A percentile compares a stretch with the other conserved stretches of the same genome.
These are phyloP conservation scores for Starmera dryadoides DNA, from an alignment of 805 yeast genomes.

Conservation along the genomic window DNA sequence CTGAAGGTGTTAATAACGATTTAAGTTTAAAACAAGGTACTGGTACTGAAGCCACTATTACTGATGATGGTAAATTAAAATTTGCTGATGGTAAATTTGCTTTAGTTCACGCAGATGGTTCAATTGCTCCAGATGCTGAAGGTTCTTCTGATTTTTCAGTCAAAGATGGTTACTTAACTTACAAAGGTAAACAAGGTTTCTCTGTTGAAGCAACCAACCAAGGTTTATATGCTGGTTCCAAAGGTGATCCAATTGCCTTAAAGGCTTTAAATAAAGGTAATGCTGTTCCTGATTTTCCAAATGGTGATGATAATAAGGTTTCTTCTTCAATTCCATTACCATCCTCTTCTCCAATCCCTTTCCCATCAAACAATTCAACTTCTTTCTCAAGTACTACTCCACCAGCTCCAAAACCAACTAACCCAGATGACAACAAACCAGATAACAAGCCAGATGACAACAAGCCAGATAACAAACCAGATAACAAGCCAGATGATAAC, in stretches of 20 bases:
- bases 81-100: constrained; percentile 23
- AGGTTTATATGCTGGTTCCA: constrained; percentile 6
- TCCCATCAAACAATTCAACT: not conserved
- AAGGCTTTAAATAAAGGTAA: constrained; percentile 16
- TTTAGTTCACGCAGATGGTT: constrained; percentile 17
- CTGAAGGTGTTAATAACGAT: constrained; percentile 10
- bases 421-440: too few species aligned
- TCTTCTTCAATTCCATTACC: constrained; percentile 6
- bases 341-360: constrained; percentile 2
- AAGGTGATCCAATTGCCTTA: constrained; percentile 10
- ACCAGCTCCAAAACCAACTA: too few species aligned
- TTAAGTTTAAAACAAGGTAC: constrained; percentile 17
- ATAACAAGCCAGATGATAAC: too few species aligned
- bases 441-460: too few species aligned
- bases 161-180: constrained; percentile 28
- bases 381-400: too few species aligned
- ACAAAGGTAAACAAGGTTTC: constrained; percentile 28
- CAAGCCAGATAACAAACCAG: too few species aligned
- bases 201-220: constrained; percentile 26
- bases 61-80: constrained; percentile 26
- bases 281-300: constrained; percentile 8
- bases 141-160: constrained; percentile 34
- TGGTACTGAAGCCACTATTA: constrained; percentile 18
- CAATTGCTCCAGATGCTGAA: constrained; percentile 19
- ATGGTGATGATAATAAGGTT: not conserved